These are phyloP conservation scores for Vitis rupestris DNA, from an alignment of 164 flowering plant species.

Conservation along the genomic window DNA sequence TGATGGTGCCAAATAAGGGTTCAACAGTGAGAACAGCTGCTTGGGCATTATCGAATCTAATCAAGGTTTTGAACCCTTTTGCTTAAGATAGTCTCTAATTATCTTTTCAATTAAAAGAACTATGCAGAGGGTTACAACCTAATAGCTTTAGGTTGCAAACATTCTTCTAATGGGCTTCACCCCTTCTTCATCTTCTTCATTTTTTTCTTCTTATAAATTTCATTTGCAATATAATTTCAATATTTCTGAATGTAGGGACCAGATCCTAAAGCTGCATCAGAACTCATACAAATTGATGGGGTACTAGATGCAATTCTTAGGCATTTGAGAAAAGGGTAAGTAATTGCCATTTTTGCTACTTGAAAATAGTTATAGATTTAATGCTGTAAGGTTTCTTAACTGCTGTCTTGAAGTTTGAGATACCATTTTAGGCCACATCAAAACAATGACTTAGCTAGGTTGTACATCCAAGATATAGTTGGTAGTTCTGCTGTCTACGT, in stretches of 20 bases:
- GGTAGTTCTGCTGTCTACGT: neutral
- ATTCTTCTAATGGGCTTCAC: neutral
- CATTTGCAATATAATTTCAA: constrained; percentile 11
- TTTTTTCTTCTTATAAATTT: neutral
- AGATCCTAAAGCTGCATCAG: constrained; percentile 75
- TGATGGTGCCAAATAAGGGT: constrained; percentile 88
- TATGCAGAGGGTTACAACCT: no score
- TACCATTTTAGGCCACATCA: neutral
- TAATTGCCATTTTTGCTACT: neutral
- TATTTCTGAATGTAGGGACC: constrained; percentile 69
- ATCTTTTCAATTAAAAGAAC: no score
- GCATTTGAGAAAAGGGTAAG: constrained; percentile 80
- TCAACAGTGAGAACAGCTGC: constrained; percentile 97
- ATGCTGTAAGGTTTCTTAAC: neutral
- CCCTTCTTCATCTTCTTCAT: neutral
- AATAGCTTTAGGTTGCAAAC: neutral
- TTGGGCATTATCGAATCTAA: constrained; percentile 94
- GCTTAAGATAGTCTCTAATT: neutral
- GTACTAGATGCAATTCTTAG: constrained; percentile 74
- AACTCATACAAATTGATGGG: constrained; percentile 77
- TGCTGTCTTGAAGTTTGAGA: neutral
- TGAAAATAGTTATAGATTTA: neutral
- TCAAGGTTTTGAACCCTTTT: constrained; percentile 55
- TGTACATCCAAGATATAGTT: neutral
- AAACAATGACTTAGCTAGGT: neutral